These are phyloP conservation scores for Helianthus tuberosus DNA, from an alignment of 129 eudicot genomes.

Conservation along the genomic window DNA sequence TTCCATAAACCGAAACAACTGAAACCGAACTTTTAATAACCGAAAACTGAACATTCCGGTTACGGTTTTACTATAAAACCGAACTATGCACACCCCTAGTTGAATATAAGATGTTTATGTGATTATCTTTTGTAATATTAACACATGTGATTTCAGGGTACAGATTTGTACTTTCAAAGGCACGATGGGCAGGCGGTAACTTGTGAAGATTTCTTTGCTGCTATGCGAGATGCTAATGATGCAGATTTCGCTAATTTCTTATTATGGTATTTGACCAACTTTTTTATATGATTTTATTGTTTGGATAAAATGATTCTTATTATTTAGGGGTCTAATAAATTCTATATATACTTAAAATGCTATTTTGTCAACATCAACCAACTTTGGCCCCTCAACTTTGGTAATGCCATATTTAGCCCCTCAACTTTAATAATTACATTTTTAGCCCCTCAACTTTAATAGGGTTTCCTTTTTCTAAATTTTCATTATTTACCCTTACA, in stretches of 20 bases:
- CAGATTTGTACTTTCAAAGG: conserved; percentile 86
- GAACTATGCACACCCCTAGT: neutral
- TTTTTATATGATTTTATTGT: neutral
- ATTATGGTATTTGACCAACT: conserved; percentile 55
- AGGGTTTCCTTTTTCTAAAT: too few relatives aligned
- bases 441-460: too few relatives aligned
- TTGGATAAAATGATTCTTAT: neutral
- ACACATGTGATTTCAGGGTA: conserved; percentile 55
- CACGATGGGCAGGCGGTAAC: conserved; percentile 99
- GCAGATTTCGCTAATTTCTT: conserved; percentile 92
- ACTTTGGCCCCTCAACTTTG: too few relatives aligned
- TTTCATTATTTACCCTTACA: too few relatives aligned
- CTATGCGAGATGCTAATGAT: conserved; percentile 95
- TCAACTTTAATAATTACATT: too few relatives aligned
- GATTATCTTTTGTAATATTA: neutral
- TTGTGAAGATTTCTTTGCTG: conserved; percentile 95
- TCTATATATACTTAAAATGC: too few relatives aligned
- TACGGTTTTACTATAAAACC: too few relatives aligned
- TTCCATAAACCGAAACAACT: too few relatives aligned
- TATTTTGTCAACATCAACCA: too few relatives aligned
- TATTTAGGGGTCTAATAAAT: neutral
- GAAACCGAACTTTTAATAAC: too few relatives aligned
- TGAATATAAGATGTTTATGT: conserved; percentile 1
- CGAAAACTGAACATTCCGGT: too few relatives aligned
- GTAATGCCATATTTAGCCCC: too few relatives aligned